Base-by-base conservation (phyloP, 768 basidiomycete species). In the Pulveroboletus sp. region DNA sequence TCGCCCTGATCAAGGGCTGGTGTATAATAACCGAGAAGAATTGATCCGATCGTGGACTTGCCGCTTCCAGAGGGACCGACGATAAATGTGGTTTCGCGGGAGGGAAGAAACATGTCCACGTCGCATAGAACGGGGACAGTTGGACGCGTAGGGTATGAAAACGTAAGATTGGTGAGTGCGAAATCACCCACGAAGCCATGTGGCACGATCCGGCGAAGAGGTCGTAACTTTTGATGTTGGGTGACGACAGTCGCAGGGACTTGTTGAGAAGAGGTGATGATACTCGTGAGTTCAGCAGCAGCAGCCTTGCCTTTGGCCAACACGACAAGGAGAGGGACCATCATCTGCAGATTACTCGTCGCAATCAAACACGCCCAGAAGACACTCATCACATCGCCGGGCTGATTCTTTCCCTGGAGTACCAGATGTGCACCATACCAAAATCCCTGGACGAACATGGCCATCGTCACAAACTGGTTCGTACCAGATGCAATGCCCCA, bases 321-420 rank as follows among this genome's bases (percentile, higher is more conserved):
- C 24, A 75, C 69, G 53, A 94, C 84, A 57, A 91, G 71, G 51
- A 89, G 82, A 0, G 94, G 93, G 10, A 97, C 81, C 59, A 83
- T 84, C 77, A 87, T 82, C 64, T 97, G 93, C 3, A 97, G 70
- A 65, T 91, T 93, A 57, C 79, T 85, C 1, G 88, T 86, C 0
- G 91, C 93, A 52, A 97, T 88, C 19, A 97, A 73, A 64, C 91
- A 94, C 0, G 95, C 94, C 94, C 95, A 98, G 67, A 98, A 99
- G 43, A 94, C 91, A n/a, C 88, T 84, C 86, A 94, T 94, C 53
- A 97, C 88, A 31, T 85, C 79, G 1, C 92, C 92, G 0, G 87
- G 72, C 4, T 70, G 70, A 45, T 81, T 75, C 52, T 75, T 80
- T 14, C 87, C 88, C 12, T 84, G 75, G 17, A 82, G 70, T 16